These are phyloP conservation scores for Colletotrichum musae DNA, from an alignment of 2,329 filamentous ascomycete species.

Conservation along the genomic window DNA sequence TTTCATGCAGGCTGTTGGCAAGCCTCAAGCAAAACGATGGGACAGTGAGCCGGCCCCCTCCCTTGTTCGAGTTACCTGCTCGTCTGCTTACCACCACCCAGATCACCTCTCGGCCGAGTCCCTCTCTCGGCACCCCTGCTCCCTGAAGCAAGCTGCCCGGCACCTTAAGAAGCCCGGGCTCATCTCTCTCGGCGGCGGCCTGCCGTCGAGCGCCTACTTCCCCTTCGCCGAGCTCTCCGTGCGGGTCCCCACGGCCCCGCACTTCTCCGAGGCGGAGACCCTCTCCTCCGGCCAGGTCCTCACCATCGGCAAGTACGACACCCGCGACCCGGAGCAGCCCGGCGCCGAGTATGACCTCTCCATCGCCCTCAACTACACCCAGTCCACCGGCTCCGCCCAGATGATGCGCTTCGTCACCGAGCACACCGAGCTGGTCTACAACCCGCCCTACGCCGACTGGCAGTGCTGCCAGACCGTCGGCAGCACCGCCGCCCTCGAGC, in stretches of 20 bases:
- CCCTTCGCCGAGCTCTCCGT: constrained; percentile 86
- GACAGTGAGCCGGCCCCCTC: constrained; percentile 77
- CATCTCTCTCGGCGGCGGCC: constrained; percentile 92
- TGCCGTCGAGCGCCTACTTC: constrained; percentile 92
- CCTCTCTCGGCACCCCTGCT: constrained; percentile 72
- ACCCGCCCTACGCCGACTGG: constrained; percentile 94
- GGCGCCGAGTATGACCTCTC: constrained; percentile 77
- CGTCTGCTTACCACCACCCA: constrained; percentile 44
- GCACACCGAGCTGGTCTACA: constrained; percentile 92
- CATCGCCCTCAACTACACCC: constrained; percentile 93
- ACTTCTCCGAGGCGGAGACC: constrained; percentile 80
- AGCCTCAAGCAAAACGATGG: constrained; percentile 86
- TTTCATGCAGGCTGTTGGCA: constrained; percentile 57
- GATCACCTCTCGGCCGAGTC: constrained; percentile 75
- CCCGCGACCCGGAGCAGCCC: constrained; percentile 64
- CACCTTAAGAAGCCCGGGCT: constrained; percentile 85
- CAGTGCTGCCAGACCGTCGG: constrained; percentile 85
- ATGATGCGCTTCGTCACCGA: constrained; percentile 92
- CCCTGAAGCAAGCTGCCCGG: constrained; percentile 86
- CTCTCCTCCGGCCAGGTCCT: constrained; percentile 71
- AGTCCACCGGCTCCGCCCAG: constrained; percentile 88
- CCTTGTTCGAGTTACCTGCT: constrained; percentile 2
- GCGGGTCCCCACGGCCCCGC: constrained; percentile 78
- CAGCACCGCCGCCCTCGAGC: constrained; percentile 88
- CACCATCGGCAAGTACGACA: constrained; percentile 87